A percentile compares a stretch with the other conserved stretches of the same genome.
These are phyloP conservation scores for Geum urbanum DNA, from an alignment of 306 rosid genomes.

Conservation along the genomic window DNA sequence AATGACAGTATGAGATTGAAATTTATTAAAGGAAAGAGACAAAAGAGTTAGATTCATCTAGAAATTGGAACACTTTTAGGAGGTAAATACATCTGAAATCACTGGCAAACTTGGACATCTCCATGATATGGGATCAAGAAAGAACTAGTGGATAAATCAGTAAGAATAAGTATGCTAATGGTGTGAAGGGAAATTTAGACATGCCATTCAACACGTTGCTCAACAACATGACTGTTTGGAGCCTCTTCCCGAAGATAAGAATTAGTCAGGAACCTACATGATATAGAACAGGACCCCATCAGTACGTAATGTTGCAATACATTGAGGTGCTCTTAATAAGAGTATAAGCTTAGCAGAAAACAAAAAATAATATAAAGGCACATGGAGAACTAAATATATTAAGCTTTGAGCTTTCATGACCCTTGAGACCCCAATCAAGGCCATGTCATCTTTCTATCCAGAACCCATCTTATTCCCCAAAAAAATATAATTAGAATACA, in stretches of 20 bases:
- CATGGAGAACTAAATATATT: background rate
- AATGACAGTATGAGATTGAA: conserved; percentile 5
- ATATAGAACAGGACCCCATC: conserved; percentile 19
- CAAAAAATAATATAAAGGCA: background rate
- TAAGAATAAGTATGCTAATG: conserved; percentile 11
- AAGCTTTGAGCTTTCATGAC: background rate
- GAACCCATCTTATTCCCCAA: background rate
- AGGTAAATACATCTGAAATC: background rate
- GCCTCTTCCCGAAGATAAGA: conserved; percentile 96
- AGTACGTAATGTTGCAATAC: conserved; percentile 5
- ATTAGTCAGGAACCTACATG: conserved; percentile 80
- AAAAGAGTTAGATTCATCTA: conserved; percentile 1
- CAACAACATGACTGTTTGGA: conserved; percentile 96
- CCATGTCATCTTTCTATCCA: background rate
- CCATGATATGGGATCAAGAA: conserved; percentile 1
- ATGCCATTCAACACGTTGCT: conserved; percentile 99
- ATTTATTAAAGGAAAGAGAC: background rate
- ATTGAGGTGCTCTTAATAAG: background rate
- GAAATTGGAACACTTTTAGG: background rate
- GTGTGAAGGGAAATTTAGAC: conserved; percentile 19
- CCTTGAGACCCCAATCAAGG: background rate
- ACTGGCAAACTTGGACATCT: background rate
- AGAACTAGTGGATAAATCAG: background rate
- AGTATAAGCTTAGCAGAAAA: no score
- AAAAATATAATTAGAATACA: background rate